Percentiles rank a stretch among this genome's conserved stretches.
Evolutionary conservation across 2,329 filamentous ascomycete genomes (phyloP).

Genomic region (Ophiostoma montium): DNA sequence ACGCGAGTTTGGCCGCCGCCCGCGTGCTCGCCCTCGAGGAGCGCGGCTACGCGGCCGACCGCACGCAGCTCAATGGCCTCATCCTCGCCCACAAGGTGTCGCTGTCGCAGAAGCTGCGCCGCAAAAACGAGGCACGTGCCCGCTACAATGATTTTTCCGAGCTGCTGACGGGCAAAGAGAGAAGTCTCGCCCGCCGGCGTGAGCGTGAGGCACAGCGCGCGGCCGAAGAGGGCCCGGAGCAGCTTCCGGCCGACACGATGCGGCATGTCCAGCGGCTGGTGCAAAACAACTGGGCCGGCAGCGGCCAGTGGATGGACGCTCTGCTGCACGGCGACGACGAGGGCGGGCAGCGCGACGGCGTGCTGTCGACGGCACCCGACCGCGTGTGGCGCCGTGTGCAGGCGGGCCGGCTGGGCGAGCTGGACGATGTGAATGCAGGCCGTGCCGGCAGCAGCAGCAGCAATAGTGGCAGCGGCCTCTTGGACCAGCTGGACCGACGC

Average conservation of each 20-base stretch:
- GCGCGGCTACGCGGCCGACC: slow-evolving; percentile 40
- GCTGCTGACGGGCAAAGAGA: slow-evolving; percentile 49
- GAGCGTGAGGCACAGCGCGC: slow-evolving; percentile 24
- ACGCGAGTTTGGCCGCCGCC: slow-evolving; percentile 23
- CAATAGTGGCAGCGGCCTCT: slow-evolving; percentile 33
- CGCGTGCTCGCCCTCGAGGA: slow-evolving; percentile 44
- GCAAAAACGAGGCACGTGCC: slow-evolving; percentile 43
- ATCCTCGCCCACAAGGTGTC: slow-evolving; percentile 60
- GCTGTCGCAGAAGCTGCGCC: slow-evolving; percentile 41
- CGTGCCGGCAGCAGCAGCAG: slow-evolving; percentile 24
- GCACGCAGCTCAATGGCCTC: slow-evolving; percentile 45
- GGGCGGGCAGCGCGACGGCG: slow-evolving; percentile 33
- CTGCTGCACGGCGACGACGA: slow-evolving; percentile 57
- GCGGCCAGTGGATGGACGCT: slow-evolving; percentile 57
- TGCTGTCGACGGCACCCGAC: slow-evolving; percentile 55
- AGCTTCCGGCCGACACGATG: slow-evolving; percentile 14
- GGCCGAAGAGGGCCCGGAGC: slow-evolving; percentile 11
- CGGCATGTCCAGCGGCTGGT: slow-evolving; percentile 40
- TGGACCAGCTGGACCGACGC: slow-evolving; percentile 58
- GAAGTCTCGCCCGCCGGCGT: slow-evolving; percentile 38
- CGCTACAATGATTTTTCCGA: slow-evolving; percentile 51
- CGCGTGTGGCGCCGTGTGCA: slow-evolving; percentile 57
- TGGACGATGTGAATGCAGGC: slow-evolving; percentile 29
- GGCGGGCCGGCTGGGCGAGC: slow-evolving; percentile 39
- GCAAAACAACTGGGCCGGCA: slow-evolving; percentile 65